A percentile compares a stretch with the other conserved stretches of the same genome.
Conservation (phyloP, 192 early-diverging fungal genomes). For the Fimicolochytrium jonesii region DNA sequence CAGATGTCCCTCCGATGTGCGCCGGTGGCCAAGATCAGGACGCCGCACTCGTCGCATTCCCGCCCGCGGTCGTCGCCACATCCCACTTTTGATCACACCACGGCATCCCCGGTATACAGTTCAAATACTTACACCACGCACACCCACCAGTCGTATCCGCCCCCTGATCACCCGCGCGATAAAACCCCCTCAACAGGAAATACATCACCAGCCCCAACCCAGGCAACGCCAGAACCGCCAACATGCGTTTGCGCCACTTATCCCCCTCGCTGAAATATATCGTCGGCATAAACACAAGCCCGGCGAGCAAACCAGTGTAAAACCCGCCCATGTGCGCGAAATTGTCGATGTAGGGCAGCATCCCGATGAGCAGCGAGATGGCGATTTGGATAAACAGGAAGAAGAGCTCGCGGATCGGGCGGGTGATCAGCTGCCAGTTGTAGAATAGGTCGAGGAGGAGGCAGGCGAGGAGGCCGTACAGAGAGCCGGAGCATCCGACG, state of each 20-base stretch:
- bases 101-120: conserved; percentile 52
- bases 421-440: conserved; percentile 65
- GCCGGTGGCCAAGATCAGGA: too few relatives aligned
- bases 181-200: conserved; percentile 36
- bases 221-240: conserved; percentile 33
- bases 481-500: conserved; percentile 51
- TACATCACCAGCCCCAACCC: conserved; percentile 21
- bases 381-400: conserved; percentile 61
- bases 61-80: too few relatives aligned
- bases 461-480: conserved; percentile 67
- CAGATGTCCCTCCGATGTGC: too few relatives aligned
- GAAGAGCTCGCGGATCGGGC: conserved; percentile 63
- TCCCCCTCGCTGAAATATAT: conserved; percentile 50
- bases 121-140: conserved; percentile 48
- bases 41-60: too few relatives aligned
- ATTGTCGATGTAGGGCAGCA: conserved; percentile 77
- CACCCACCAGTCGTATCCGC: conserved; percentile 22
- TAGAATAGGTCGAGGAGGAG: conserved; percentile 73
- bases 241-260: conserved; percentile 36
- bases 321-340: conserved; percentile 85
- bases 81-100: too few relatives aligned
- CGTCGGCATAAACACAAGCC: conserved; percentile 68
- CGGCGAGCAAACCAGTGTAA: conserved; percentile 58
- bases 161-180: too few relatives aligned
- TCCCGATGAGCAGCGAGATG: conserved; percentile 66